Base-by-base conservation (phyloP, 129 eudicot genomes). In the Helichrysum umbraculigerum region DNA sequence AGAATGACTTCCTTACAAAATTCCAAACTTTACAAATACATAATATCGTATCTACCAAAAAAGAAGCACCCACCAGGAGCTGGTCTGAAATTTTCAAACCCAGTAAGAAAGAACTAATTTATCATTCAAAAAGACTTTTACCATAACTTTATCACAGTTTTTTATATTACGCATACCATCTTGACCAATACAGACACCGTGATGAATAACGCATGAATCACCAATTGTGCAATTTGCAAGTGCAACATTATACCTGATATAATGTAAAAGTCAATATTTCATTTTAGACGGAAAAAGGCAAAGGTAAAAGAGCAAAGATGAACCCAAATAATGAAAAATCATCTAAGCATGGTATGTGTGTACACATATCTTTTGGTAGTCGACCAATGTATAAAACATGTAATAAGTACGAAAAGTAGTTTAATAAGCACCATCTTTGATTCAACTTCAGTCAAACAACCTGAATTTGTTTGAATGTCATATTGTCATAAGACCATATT, bases 161-260 rank as follows among this genome's bases (percentile, higher is more conserved):
- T 30, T 29, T 14, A 35, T 34, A 59, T 34, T 47, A 52, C 29
- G 0, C 74, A 32, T 83, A 91, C 99, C 97, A 86, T 94, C 99
- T 87, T 91, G 99, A 71, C 99, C 96, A 61, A 91, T 83, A 89
- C 93, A 89, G 52, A 80, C 97, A 50, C 99, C 97, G 81, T 83
- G 84, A 82, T 94, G 96, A 75, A 94, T 87, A 75, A 84, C 70
- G 57, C 94, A 94, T 32, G 75, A 91, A 81, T 89, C 92, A 68
- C 96, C 99, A 76, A 94, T 70, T 20, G 78, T 79, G 94, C 97
- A 94, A 79, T 91, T 94, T 76, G 85, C 78, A 72, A 94, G 88
- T 39, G 89, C 81, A 83, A 87, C 99, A 82, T 91, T 94, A 70
- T 89, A 94, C 91, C 99, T 94, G 80, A 44, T 77, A 30, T 10